phyloP scores from a whole-genome alignment of 768 basidiomycete genomes.

The Tubosaeta sp. region DNA sequence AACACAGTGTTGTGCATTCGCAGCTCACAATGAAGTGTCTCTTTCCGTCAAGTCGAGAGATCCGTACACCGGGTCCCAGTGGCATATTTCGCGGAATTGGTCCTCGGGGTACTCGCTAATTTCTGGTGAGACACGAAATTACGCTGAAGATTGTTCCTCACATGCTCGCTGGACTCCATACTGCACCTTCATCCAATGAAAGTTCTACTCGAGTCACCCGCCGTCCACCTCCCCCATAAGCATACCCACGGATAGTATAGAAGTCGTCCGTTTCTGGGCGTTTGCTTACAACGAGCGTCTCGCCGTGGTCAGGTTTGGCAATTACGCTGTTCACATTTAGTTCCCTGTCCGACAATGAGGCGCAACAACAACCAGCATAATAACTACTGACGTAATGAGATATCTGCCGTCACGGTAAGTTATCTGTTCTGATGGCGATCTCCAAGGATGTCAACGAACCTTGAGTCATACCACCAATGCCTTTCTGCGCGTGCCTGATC shows the following conservation, averaged over 20 bases:
- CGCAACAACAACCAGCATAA: not conserved
- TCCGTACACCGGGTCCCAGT: constrained; percentile 43
- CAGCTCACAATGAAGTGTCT: constrained; percentile 44
- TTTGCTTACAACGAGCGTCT: constrained; percentile 29
- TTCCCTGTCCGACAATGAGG: constrained; percentile 39
- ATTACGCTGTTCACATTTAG: constrained; percentile 59
- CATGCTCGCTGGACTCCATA: constrained; percentile 46
- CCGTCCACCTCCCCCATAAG: constrained; percentile 58
- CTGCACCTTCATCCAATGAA: constrained; percentile 48
- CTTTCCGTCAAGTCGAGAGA: constrained; percentile 43
- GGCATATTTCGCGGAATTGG: constrained; percentile 36
- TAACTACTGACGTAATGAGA: constrained; percentile 29
- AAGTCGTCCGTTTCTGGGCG: not conserved
- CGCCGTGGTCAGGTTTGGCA: constrained; percentile 52
- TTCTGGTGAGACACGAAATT: constrained; percentile 1
- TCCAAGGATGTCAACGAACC: constrained; percentile 19
- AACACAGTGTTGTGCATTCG: not conserved
- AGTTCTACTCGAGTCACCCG: constrained; percentile 56
- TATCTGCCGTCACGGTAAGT: constrained; percentile 19
- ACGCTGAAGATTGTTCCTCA: constrained; percentile 2
- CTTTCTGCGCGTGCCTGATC: constrained; percentile 49
- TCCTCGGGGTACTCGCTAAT: constrained; percentile 47
- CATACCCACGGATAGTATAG: constrained; percentile 52
- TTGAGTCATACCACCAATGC: constrained; percentile 54
- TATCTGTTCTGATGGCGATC: not conserved